A percentile compares a stretch with the other conserved stretches of the same genome.
Conservation (phyloP, 2,329 filamentous ascomycete species). For the Byssoonygena ceratinophila region DNA sequence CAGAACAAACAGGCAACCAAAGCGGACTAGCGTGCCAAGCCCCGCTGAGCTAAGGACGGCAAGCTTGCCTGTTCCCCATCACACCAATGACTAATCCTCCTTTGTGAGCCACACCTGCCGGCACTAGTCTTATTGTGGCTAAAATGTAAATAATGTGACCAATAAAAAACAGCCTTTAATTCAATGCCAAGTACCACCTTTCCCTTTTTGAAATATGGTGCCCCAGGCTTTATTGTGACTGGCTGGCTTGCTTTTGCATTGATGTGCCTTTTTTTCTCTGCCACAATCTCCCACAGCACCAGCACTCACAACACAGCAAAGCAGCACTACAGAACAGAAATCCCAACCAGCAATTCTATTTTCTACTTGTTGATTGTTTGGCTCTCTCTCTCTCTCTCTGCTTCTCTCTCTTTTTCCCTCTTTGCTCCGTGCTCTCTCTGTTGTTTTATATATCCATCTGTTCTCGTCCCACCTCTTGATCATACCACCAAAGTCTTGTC, state of each 20-base stretch:
- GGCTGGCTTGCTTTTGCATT: background rate
- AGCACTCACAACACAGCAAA: no score
- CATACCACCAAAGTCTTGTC: slow-evolving; percentile 1
- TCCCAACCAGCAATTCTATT: slow-evolving; percentile 3
- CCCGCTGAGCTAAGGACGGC: background rate
- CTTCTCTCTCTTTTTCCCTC: slow-evolving; percentile 15
- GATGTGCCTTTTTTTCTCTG: background rate
- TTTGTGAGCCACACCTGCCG: no score
- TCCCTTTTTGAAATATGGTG: background rate
- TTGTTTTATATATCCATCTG: slow-evolving; percentile 13
- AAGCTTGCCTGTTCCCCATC: background rate
- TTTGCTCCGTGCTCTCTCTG: background rate
- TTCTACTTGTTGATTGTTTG: background rate
- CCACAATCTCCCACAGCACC: no score
- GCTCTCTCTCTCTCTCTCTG: background rate
- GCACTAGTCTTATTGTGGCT: background rate
- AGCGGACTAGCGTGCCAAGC: background rate
- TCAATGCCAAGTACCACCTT: background rate
- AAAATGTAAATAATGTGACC: background rate
- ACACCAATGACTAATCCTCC: background rate
- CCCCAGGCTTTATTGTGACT: background rate
- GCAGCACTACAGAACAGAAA: no score
- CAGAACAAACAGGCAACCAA: background rate
- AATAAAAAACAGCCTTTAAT: background rate
- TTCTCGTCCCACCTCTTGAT: background rate